phyloP scores from a whole-genome alignment of 371 early-diverging fungal species.

The Cokeromyces recurvatus region DNA sequence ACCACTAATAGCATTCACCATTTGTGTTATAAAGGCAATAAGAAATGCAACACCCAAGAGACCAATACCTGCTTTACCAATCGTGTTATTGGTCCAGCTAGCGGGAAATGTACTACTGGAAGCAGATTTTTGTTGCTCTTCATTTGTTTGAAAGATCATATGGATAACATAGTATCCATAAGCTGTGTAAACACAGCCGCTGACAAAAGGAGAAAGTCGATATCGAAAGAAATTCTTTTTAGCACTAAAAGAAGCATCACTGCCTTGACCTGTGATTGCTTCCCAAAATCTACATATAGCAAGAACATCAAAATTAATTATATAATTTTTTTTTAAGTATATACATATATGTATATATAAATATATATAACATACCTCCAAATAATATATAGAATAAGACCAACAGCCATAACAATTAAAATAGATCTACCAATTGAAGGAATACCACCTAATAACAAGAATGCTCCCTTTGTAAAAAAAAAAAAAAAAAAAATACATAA shows the following conservation, averaged over 20 bases:
- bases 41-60: constrained; percentile 37
- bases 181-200: constrained; percentile 36
- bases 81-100: constrained; percentile 22
- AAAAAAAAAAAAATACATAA: no score
- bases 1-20: constrained; percentile 36
- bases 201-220: constrained; percentile 45
- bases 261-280: constrained; percentile 41
- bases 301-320: no score
- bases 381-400: constrained; percentile 35
- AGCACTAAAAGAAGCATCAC: constrained; percentile 29
- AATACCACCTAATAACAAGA: constrained; percentile 39
- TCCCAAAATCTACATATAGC: constrained; percentile 34
- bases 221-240: constrained; percentile 44
- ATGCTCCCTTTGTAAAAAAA: constrained; percentile 31
- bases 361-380: no score
- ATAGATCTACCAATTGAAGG: constrained; percentile 34
- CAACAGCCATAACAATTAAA: constrained; percentile 40
- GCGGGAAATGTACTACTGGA: constrained; percentile 41
- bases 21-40: constrained; percentile 41
- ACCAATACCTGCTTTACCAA: constrained; percentile 37
- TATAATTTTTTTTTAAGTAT: no score
- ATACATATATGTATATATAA: no score
- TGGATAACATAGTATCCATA: constrained; percentile 41
- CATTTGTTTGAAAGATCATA: constrained; percentile 36
- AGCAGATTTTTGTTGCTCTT: constrained; percentile 30